These are phyloP conservation scores for Irpex rosettiformis DNA, from an alignment of 1,284 basidiomycete genomes.

Conservation along the genomic window DNA sequence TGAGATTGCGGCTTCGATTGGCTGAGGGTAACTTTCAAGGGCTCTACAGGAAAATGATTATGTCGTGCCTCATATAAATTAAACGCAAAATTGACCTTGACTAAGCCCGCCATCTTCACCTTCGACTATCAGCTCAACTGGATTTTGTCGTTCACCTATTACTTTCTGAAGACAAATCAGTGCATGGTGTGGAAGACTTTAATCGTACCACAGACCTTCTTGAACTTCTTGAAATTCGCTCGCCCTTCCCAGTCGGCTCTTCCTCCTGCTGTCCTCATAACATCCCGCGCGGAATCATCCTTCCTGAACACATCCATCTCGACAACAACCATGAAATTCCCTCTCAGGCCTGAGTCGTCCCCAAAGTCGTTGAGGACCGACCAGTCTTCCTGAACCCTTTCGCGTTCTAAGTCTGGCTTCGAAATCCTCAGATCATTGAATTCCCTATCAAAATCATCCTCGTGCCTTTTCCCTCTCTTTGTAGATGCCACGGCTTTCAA, in stretches of 20 bases:
- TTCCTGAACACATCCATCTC: slow-evolving; percentile 59
- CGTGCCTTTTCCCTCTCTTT: slow-evolving; percentile 64
- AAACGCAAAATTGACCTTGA: slow-evolving; percentile 34
- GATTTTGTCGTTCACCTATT: slow-evolving; percentile 29
- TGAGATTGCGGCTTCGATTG: slow-evolving; percentile 13
- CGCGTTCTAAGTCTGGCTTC: slow-evolving; percentile 50
- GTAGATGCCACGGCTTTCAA: slow-evolving; percentile 71
- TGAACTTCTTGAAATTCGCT: slow-evolving; percentile 87
- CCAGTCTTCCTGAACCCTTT: slow-evolving; percentile 52
- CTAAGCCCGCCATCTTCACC: slow-evolving; percentile 51
- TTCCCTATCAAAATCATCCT: slow-evolving; percentile 79
- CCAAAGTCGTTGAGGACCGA: slow-evolving; percentile 71
- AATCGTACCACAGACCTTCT: slow-evolving; percentile 51
- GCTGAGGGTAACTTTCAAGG: slow-evolving; percentile 21
- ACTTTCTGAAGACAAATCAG: slow-evolving; percentile 27
- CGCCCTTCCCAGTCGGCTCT: slow-evolving; percentile 50
- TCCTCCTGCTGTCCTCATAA: slow-evolving; percentile 19
- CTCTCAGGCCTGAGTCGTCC: slow-evolving; percentile 59
- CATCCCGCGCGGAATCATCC: slow-evolving; percentile 18
- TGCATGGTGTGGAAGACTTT: background rate
- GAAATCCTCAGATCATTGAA: slow-evolving; percentile 81
- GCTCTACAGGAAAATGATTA: slow-evolving; percentile 12
- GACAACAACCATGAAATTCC: slow-evolving; percentile 85
- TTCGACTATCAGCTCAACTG: slow-evolving; percentile 49
- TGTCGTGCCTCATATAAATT: background rate